A percentile compares a stretch with the other conserved stretches of the same genome.
These are phyloP conservation scores for Capsella bursapastoris DNA, from an alignment of 345 rosid genomes.

Conservation along the genomic window DNA sequence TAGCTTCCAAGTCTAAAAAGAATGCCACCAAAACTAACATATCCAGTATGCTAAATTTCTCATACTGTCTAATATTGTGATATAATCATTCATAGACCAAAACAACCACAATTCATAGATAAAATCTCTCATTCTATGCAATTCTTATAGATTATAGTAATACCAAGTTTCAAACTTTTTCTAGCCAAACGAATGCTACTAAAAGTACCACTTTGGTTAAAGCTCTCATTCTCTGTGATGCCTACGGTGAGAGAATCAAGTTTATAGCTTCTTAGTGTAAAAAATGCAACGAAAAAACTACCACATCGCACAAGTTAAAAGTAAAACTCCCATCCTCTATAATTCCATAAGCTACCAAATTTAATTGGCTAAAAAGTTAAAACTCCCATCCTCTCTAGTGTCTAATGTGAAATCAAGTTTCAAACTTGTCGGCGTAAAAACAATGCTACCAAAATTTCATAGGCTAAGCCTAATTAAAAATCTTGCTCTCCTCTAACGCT, in stretches of 20 bases:
- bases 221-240: too few species aligned
- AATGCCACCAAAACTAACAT: background rate
- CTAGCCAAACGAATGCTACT: background rate
- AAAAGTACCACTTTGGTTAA: background rate
- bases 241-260: background rate
- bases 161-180: background rate
- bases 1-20: background rate
- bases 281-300: background rate
- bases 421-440: background rate
- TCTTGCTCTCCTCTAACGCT: background rate
- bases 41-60: background rate
- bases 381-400: background rate
- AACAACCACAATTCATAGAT: background rate
- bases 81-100: background rate
- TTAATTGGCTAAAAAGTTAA: background rate
- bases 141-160: background rate
- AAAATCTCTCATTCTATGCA: background rate
- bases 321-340: background rate
- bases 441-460: background rate
- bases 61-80: background rate
- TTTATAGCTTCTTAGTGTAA: background rate
- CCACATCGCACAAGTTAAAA: conserved; percentile 5
- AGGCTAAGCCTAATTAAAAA: background rate
- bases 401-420: background rate
- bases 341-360: background rate